Evolutionary conservation across 2,329 filamentous ascomycete genomes (phyloP), one percentile per base, ranked within the genome.

Genomic region (Golovinomyces cichoracearum): DNA sequence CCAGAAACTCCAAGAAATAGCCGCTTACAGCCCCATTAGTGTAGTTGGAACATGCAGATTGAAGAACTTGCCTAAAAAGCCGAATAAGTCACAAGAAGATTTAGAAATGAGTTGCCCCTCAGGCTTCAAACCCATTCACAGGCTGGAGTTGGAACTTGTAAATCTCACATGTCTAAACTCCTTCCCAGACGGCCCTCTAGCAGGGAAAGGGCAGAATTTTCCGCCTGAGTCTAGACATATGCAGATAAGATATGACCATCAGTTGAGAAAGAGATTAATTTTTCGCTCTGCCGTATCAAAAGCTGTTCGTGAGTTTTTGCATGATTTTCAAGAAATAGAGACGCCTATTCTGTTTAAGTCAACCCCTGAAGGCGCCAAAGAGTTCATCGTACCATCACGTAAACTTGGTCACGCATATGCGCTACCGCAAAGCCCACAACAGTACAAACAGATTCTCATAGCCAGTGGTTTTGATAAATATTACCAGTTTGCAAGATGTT

Each of bases 391-490:
- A 4, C 90, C 90, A 0, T 93, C 86, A 0, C 71, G 90, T 25
- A 73, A 71, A 31, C 70, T 69, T 1, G 84, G 83, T 0, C 66
- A 77, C 51, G 85, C 83, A 3, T 98, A 95, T 62, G 90, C 90
- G 7, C 67, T 98, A 19, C 86, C 86, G 0, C 92, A 98, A 62
- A 95, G 88, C 54, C 90, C 90, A 0, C 90, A 98, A 62, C 90
- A 98, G 62, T 98, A 95, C 61, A 98, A 98, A 65, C 90, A 98
- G 65, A 83, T 94, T 1, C 71, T 98, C 38, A 95, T 98, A 85
- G 83, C 85, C 0, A 81, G 82, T 52, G 88, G 88, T 0, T 72
- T 94, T 10, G 66, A 70, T 0, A 74, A 72, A 37, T 98, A 98
- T 61, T 92, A 80, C 63, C 90, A 98, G 58, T 84, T 94, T 64